A percentile compares a stretch with the other conserved stretches of the same genome.
These are phyloP conservation scores for Piedraia hortae DNA, from an alignment of 2,329 filamentous ascomycete species.

Conservation along the genomic window DNA sequence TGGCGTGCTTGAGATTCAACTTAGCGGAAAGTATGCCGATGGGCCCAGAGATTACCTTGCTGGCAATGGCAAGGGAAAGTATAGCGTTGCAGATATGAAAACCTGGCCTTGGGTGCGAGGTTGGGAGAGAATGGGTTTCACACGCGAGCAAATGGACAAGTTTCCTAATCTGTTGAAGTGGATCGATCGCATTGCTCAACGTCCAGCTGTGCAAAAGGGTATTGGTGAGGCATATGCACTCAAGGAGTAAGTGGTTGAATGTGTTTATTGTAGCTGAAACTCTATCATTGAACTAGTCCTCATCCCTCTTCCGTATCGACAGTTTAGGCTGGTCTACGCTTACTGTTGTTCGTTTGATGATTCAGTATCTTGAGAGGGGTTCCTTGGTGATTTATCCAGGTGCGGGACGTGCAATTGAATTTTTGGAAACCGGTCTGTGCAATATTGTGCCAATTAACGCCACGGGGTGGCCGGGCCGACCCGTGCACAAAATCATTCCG, in stretches of 20 bases:
- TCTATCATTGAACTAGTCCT: too few species aligned
- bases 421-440: too few species aligned
- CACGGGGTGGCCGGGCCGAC: too few species aligned
- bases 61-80: slow-evolving; percentile 26
- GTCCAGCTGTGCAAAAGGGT: slow-evolving; percentile 21
- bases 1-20: slow-evolving; percentile 27
- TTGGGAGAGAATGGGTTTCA: slow-evolving; percentile 19
- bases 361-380: too few species aligned
- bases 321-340: too few species aligned
- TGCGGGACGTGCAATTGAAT: too few species aligned
- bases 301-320: slow-evolving; percentile 4
- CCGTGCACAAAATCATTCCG: too few species aligned
- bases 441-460: too few species aligned
- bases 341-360: too few species aligned
- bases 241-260: slow-evolving; percentile 10
- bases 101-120: slow-evolving; percentile 24
- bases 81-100: slow-evolving; percentile 25
- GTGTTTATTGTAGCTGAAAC: too few species aligned
- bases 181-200: slow-evolving; percentile 23
- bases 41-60: slow-evolving; percentile 24
- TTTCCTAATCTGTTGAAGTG: slow-evolving; percentile 27
- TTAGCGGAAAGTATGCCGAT: slow-evolving; percentile 24
- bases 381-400: too few species aligned
- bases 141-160: slow-evolving; percentile 20
- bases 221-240: slow-evolving; percentile 13